Evolutionary conservation across 1,139 yeast genomes (phyloP).

Genomic region (Scheffersomyces titani): DNA sequence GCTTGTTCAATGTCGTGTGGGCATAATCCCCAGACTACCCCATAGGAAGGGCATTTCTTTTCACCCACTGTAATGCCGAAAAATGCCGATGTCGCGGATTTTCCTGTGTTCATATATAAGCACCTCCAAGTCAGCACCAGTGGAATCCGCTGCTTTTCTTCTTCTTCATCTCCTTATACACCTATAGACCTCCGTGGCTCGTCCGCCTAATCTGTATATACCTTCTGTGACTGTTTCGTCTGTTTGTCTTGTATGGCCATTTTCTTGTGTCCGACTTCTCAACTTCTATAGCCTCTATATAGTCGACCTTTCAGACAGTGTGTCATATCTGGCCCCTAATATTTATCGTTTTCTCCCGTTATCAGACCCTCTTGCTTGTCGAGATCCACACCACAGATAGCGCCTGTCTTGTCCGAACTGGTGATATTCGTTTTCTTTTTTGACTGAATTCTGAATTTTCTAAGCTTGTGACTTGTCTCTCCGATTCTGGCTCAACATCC

Average conservation of each 20-base stretch:
- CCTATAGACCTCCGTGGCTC: neutral
- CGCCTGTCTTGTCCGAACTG: neutral
- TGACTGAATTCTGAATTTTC: neutral
- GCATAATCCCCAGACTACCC: neutral
- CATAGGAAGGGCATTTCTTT: neutral
- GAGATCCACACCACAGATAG: neutral
- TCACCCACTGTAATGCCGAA: neutral
- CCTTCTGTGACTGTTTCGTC: neutral
- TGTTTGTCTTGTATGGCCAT: neutral
- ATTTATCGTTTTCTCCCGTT: neutral
- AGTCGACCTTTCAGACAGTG: neutral
- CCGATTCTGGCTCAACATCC: neutral
- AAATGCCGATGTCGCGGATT: neutral
- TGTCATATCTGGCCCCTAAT: neutral
- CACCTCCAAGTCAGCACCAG: neutral
- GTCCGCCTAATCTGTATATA: neutral
- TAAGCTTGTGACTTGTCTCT: neutral
- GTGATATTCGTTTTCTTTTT: neutral
- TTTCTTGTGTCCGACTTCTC: neutral
- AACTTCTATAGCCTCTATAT: neutral
- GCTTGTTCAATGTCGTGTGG: neutral
- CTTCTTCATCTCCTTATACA: neutral
- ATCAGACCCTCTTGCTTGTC: neutral
- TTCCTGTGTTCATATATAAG: neutral
- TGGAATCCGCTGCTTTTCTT: neutral